Evolutionary conservation across 805 yeast genomes (phyloP).

Genomic region (Torulaspora maleeae): DNA sequence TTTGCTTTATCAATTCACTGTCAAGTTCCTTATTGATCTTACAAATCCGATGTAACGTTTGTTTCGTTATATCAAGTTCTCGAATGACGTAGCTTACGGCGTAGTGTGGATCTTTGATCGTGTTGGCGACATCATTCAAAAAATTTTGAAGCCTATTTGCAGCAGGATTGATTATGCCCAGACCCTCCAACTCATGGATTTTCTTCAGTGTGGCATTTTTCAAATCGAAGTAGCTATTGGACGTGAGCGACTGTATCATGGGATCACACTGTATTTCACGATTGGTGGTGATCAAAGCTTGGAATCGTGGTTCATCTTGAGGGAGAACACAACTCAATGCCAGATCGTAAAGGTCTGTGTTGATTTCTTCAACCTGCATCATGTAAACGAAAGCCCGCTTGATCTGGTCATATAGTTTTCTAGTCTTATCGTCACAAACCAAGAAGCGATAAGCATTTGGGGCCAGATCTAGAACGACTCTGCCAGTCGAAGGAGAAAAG

Average conservation of each 20-base stretch:
- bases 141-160: conserved; percentile 69
- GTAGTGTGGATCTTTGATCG: conserved; percentile 57
- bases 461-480: conserved; percentile 49
- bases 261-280: conserved; percentile 36
- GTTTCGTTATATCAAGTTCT: conserved; percentile 43
- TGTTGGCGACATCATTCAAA: conserved; percentile 77
- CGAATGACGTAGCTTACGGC: conserved; percentile 44
- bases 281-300: conserved; percentile 46
- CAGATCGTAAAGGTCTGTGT: conserved; percentile 56
- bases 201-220: conserved; percentile 72
- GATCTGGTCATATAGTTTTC: conserved; percentile 63
- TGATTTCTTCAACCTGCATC: conserved; percentile 71
- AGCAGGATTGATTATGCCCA: conserved; percentile 58
- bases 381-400: conserved; percentile 80
- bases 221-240: conserved; percentile 61
- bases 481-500: conserved; percentile 34
- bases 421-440: conserved; percentile 51
- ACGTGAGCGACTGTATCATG: conserved; percentile 43
- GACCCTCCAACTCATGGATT: conserved; percentile 66
- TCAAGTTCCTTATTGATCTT: conserved; percentile 44
- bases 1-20: conserved; percentile 40
- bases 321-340: conserved; percentile 32
- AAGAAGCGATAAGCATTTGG: conserved; percentile 45
- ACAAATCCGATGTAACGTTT: conserved; percentile 42
- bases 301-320: conserved; percentile 64